Conservation (phyloP, 2,329 filamentous ascomycete genomes). For the Colletotrichum sp. region DNA sequence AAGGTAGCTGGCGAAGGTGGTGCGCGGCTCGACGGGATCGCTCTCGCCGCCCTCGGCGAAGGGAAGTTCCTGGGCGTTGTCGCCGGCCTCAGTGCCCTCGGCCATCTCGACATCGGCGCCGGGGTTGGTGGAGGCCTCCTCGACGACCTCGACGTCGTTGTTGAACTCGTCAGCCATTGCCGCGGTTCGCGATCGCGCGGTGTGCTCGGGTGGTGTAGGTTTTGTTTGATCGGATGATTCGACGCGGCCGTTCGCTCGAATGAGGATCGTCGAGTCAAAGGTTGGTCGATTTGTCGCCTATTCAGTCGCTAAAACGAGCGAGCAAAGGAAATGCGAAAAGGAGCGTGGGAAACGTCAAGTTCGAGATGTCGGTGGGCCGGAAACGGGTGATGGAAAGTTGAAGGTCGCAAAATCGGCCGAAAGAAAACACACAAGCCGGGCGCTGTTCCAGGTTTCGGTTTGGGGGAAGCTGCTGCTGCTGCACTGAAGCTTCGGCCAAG, state of each 20-base stretch:
- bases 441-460: background rate
- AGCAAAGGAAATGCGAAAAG: background rate
- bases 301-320: background rate
- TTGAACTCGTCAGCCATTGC: slow-evolving; percentile 21
- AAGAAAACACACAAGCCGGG: background rate
- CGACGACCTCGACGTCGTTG: slow-evolving; percentile 30
- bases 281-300: background rate
- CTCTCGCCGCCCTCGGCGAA: slow-evolving; percentile 42
- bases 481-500: background rate
- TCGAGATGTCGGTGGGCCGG: background rate
- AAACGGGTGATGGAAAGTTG: background rate
- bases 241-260: background rate
- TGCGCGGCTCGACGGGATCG: slow-evolving; percentile 36
- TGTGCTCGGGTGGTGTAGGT: background rate
- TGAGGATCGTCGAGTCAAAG: background rate
- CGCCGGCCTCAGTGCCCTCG: slow-evolving; percentile 31
- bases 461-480: background rate
- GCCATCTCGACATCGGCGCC: slow-evolving; percentile 45
- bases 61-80: slow-evolving; percentile 39
- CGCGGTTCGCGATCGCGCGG: background rate
- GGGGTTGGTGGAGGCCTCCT: slow-evolving; percentile 27
- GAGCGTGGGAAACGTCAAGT: background rate
- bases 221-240: background rate
- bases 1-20: slow-evolving; percentile 63
- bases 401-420: background rate